Conservation (phyloP, 1,139 yeast genomes). For the Scheffersomyces illinoinensis region DNA sequence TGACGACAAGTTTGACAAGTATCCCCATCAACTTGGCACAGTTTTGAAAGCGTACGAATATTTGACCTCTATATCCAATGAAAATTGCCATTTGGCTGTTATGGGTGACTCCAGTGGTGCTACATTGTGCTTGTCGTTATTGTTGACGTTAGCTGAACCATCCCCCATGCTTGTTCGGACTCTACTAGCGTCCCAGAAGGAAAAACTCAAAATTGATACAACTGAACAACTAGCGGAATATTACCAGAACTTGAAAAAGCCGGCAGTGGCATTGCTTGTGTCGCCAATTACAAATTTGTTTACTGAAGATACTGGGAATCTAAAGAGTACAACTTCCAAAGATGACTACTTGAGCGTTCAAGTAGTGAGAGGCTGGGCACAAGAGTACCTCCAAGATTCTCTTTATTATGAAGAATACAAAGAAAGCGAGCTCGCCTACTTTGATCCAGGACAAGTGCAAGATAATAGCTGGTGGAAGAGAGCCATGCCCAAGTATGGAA, state of each 20-base stretch:
- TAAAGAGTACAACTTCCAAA: background rate
- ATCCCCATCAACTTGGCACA: slow-evolving; percentile 3
- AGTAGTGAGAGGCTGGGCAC: background rate
- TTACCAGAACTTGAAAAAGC: background rate
- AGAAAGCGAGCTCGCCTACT: background rate
- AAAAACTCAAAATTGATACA: background rate
- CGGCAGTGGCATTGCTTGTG: background rate
- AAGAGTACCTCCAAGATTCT: background rate
- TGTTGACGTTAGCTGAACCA: background rate
- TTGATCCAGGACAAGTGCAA: background rate
- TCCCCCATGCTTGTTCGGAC: background rate
- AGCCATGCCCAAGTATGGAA: slow-evolving; percentile 6
- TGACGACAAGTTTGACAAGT: background rate
- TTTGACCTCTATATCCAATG: slow-evolving; percentile 1
- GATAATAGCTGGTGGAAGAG: slow-evolving; percentile 1
- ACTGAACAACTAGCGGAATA: background rate
- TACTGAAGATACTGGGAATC: background rate
- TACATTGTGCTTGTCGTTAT: slow-evolving; percentile 6
- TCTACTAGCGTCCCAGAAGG: background rate
- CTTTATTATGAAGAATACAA: background rate
- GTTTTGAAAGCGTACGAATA: slow-evolving; percentile 5
- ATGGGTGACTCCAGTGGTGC: slow-evolving; percentile 16
- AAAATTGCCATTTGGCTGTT: slow-evolving; percentile 6
- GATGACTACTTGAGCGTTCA: background rate
- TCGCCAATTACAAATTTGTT: background rate